A percentile compares a stretch with the other conserved stretches of the same genome.
These are phyloP conservation scores for Pachysolen tannophilus DNA, from an alignment of 805 yeast species.

Conservation along the genomic window DNA sequence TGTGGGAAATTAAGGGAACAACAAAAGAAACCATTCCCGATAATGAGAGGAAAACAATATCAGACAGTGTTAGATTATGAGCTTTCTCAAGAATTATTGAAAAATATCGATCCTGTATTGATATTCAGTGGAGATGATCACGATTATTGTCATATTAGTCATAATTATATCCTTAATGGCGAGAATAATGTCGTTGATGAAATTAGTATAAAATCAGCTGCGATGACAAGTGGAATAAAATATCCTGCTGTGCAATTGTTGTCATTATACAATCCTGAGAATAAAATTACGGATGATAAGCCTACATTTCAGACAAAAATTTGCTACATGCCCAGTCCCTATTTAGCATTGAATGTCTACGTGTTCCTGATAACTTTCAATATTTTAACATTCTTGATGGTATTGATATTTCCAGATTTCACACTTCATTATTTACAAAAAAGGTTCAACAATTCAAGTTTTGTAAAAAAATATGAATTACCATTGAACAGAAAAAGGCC, in stretches of 20 bases:
- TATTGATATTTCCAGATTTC: background rate
- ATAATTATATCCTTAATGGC: conserved; percentile 23
- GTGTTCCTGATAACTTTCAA: conserved; percentile 2
- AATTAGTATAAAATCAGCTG: conserved; percentile 78
- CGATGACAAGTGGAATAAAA: conserved; percentile 88
- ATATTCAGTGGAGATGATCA: conserved; percentile 95
- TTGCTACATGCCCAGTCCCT: conserved; percentile 3
- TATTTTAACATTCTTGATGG: conserved; percentile 9
- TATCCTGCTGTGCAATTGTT: conserved; percentile 83
- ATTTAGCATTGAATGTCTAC: conserved; percentile 6
- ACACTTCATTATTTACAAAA: too few relatives aligned
- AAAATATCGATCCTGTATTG: conserved; percentile 52
- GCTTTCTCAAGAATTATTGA: conserved; percentile 50
- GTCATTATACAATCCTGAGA: conserved; percentile 47
- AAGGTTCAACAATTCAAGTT: too few relatives aligned
- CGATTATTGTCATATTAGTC: conserved; percentile 80
- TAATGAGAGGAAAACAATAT: conserved; percentile 72
- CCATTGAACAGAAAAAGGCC: too few relatives aligned
- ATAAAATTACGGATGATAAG: background rate
- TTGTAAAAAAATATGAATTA: too few relatives aligned
- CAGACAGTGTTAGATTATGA: conserved; percentile 76
- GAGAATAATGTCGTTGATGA: conserved; percentile 43
- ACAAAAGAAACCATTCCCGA: conserved; percentile 45
- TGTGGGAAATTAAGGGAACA: conserved; percentile 83
- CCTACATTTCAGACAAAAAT: conserved; percentile 3